Evolutionary conservation across 345 rosid genomes (phyloP).

Genomic region (Eucalyptus tenuipes): DNA sequence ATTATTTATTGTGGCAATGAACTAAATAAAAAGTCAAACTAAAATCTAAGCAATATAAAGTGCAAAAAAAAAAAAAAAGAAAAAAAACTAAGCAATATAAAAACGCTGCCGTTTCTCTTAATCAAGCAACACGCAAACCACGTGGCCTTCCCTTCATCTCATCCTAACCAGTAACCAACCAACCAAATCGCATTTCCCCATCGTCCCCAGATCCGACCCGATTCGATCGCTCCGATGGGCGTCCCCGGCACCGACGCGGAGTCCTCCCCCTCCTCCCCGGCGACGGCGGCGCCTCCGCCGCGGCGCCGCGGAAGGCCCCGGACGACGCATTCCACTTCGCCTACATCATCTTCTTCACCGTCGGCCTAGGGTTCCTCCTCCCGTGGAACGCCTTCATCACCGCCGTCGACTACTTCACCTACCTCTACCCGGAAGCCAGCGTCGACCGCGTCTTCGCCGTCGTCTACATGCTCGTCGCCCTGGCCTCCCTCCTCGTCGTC

Average conservation of each 20-base stretch:
- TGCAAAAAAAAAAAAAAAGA: not conserved
- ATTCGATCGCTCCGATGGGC: not conserved
- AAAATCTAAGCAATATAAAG: not conserved
- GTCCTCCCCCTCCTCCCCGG: slow-evolving; percentile 29
- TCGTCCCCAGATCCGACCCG: not conserved
- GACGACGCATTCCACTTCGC: slow-evolving; percentile 62
- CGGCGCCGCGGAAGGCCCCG: slow-evolving; percentile 13
- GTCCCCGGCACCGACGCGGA: slow-evolving; percentile 25
- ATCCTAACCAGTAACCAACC: not conserved
- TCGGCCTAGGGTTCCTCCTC: slow-evolving; percentile 78
- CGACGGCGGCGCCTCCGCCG: not conserved
- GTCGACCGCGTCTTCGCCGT: slow-evolving; percentile 92
- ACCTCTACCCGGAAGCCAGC: slow-evolving; percentile 74
- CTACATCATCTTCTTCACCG: slow-evolving; percentile 74
- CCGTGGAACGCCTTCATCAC: slow-evolving; percentile 99
- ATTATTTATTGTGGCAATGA: not conserved
- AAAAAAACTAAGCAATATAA: not conserved
- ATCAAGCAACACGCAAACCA: not conserved
- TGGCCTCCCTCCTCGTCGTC: slow-evolving; percentile 35
- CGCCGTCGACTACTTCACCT: slow-evolving; percentile 93
- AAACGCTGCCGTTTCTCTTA: not conserved
- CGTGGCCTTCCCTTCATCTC: not conserved
- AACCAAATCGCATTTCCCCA: not conserved
- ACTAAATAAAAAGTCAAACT: not conserved
- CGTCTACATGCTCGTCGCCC: slow-evolving; percentile 60